These are phyloP conservation scores for Thraustochytrium striatum DNA, from an alignment of 352 stramenopile species.

Conservation along the genomic window DNA sequence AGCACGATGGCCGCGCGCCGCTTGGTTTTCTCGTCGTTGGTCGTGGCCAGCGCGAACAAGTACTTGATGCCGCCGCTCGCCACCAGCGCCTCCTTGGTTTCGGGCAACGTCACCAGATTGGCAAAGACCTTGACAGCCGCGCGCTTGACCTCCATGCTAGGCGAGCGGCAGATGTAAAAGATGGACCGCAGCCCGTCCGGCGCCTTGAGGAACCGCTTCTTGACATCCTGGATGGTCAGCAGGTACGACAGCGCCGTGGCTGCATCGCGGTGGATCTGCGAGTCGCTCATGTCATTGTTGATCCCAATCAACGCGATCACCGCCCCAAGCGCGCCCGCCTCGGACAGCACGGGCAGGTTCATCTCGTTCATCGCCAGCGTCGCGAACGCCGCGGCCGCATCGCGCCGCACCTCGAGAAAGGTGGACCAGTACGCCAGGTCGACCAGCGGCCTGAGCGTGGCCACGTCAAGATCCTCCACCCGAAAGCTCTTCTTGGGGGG, in stretches of 20 bases:
- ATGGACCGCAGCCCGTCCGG: constrained; percentile 67
- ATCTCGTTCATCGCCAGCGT: constrained; percentile 69
- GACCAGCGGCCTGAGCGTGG: constrained; percentile 65
- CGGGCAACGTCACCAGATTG: constrained; percentile 63
- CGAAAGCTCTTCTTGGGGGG: constrained; percentile 17
- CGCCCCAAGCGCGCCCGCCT: constrained; percentile 67
- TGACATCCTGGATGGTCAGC: constrained; percentile 36
- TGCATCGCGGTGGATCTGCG: constrained; percentile 64
- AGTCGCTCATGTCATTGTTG: constrained; percentile 61
- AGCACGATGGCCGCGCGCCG: constrained; percentile 63
- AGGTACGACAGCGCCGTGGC: constrained; percentile 65
- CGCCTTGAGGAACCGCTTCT: constrained; percentile 60
- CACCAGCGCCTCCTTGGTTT: constrained; percentile 64
- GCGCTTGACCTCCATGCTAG: constrained; percentile 60
- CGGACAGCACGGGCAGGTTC: constrained; percentile 67
- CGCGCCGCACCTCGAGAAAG: constrained; percentile 70
- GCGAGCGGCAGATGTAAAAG: constrained; percentile 64
- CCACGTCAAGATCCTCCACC: constrained; percentile 31
- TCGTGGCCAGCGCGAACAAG: constrained; percentile 58
- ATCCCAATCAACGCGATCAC: constrained; percentile 68
- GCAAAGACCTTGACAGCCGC: constrained; percentile 64
- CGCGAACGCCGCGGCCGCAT: constrained; percentile 67
- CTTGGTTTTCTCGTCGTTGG: constrained; percentile 62
- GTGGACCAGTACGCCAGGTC: constrained; percentile 79
- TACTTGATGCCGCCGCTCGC: constrained; percentile 66